Evolutionary conservation across 148 eudicot genomes (phyloP), one percentile per base, ranked within the genome.

Genomic region (Chenopodium formosanum): DNA sequence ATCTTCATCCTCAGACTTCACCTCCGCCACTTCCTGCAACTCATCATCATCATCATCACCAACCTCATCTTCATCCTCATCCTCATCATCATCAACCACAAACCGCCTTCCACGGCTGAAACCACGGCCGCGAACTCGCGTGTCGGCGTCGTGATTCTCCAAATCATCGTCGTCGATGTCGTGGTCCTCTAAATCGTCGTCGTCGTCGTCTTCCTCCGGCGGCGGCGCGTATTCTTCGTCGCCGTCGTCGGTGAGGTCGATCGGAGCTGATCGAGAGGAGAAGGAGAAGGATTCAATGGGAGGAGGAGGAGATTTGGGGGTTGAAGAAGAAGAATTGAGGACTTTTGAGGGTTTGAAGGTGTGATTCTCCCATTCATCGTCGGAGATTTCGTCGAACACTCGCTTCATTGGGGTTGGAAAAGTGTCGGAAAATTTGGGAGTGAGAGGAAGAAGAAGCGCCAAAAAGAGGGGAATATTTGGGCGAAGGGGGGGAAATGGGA

Each of bases 271-370:
- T 1, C 17, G 78, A 31, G 81, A 29, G 31, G 74, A 12, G 27
- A 81, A 94, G 2, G 93, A 87, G 81, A 93, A 94, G 58, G 98
- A 93, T 84, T 94, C 95, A 37, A 93, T 94, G 0, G 94, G 87
- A 23, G 92, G 90, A 44, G 96, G 90, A 62, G 66, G 66, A 56
- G 62, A 19, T 4, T 58, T 40, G 7, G 25, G 6, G 44, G 44
- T 47, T 2, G 68, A 47, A 2, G 72, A 44, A 10, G 86, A 88
- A 46, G 80, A 52, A 40, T 78, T 74, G 85, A 90, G 81, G 85
- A 86, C 32, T 50, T 81, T 84, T 19, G 95, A 90, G 70, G 95
- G 90, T 37, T 89, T 82, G 87, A 92, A 93, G 80, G 81, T 65
- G 85, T 85, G 89, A 19, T 84, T 82, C 0, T 85, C 88, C 97